phyloP scores from a whole-genome alignment of 371 early-diverging fungal genomes.

The Quaeritorhiza haematococci region DNA sequence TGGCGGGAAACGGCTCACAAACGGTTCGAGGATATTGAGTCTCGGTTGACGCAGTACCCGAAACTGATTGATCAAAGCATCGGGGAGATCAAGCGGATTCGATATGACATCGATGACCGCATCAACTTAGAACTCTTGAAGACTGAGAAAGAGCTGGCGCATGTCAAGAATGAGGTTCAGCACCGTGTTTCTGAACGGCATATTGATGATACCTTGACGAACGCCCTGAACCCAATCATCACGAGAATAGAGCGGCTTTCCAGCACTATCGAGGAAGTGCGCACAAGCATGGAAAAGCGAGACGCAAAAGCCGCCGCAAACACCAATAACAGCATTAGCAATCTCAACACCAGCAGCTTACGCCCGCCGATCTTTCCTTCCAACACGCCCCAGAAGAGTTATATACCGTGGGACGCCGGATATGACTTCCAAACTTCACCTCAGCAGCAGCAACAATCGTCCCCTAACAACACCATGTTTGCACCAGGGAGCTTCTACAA shows the following conservation, averaged over 20 bases:
- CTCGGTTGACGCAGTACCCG: neutral
- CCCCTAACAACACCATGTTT: neutral
- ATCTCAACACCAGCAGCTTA: neutral
- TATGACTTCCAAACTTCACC: too few species aligned
- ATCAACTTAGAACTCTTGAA: neutral
- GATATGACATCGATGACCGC: neutral
- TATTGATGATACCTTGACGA: neutral
- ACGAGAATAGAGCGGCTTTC: neutral
- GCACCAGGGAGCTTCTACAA: neutral
- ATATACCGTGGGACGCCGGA: too few species aligned
- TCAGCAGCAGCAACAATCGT: neutral
- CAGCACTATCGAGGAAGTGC: neutral
- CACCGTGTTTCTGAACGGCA: neutral
- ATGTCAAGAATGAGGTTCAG: neutral
- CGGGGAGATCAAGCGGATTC: neutral
- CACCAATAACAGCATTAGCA: neutral
- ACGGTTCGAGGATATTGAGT: conserved; percentile 21
- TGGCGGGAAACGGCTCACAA: conserved; percentile 15
- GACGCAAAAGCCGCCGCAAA: neutral
- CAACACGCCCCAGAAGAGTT: too few species aligned
- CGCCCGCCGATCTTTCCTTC: neutral
- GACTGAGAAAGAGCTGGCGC: neutral
- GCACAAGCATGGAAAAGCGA: neutral
- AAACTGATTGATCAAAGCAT: neutral
- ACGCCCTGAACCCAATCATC: neutral